phyloP scores from a whole-genome alignment of 805 yeast genomes.

The Candida tallmaniae region DNA sequence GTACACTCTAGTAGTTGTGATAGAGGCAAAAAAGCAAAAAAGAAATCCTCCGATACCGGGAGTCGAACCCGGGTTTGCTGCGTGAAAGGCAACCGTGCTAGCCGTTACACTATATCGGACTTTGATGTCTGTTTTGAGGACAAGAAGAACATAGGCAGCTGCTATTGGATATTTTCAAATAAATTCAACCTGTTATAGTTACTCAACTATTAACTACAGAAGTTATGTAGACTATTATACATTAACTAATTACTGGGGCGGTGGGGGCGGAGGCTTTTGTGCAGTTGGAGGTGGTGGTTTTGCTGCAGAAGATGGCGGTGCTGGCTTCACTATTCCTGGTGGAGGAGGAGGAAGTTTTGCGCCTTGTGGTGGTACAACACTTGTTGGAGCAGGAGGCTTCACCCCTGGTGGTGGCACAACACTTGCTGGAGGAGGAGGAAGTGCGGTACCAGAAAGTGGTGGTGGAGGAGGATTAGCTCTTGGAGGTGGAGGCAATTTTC shows the following conservation, averaged over 20 bases:
- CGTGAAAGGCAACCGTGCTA: slow-evolving; percentile 53
- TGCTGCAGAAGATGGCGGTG: slow-evolving; percentile 14
- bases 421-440: slow-evolving; percentile 15
- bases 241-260: slow-evolving; percentile 8
- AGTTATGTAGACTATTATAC: too few relatives aligned
- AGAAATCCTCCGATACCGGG: slow-evolving; percentile 73
- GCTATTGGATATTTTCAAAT: too few relatives aligned
- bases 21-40: too few relatives aligned
- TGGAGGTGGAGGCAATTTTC: too few relatives aligned
- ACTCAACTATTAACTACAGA: too few relatives aligned
- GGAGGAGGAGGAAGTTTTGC: slow-evolving; percentile 10
- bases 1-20: too few relatives aligned
- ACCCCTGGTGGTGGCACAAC: not conserved
- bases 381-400: not conserved
- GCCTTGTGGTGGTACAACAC: slow-evolving; percentile 13
- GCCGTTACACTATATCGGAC: slow-evolving; percentile 52
- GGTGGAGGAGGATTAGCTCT: slow-evolving; percentile 6
- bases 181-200: too few relatives aligned
- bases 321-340: slow-evolving; percentile 19
- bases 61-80: slow-evolving; percentile 74
- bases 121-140: too few relatives aligned
- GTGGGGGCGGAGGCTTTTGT: slow-evolving; percentile 23
- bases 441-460: too few relatives aligned
- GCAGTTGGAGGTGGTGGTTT: slow-evolving; percentile 14
- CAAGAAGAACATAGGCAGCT: too few relatives aligned